phyloP scores from a whole-genome alignment of 306 rosid genomes.

The Crataegus laevigata region DNA sequence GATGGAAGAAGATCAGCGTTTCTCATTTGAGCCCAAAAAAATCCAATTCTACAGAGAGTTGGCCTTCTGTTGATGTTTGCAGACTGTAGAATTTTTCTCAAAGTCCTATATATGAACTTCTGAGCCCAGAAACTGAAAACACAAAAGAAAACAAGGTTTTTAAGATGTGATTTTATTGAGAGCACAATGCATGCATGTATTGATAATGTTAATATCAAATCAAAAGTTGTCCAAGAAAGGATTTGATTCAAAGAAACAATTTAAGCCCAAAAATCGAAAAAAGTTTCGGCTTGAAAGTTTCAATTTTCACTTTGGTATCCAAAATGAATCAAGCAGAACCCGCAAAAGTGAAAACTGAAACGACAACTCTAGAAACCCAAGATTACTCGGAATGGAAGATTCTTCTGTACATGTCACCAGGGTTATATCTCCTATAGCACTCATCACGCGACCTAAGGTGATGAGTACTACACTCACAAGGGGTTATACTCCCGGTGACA shows the following conservation, averaged over 20 bases:
- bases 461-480: neutral
- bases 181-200: conserved; percentile 2
- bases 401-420: too few relatives aligned
- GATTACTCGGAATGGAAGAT: neutral
- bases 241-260: neutral
- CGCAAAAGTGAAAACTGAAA: neutral
- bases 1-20: conserved; percentile 39
- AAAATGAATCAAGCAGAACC: neutral
- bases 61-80: neutral
- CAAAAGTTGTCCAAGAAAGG: neutral
- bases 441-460: too few relatives aligned
- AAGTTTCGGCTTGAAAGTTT: neutral
- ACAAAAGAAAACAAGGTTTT: neutral
- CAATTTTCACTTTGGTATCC: neutral
- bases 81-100: neutral
- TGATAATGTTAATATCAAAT: neutral
- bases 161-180: neutral
- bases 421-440: neutral
- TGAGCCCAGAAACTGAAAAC: neutral
- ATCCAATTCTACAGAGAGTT: neutral
- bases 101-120: neutral
- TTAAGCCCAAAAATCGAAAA: neutral
- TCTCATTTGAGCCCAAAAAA: conserved; percentile 21
- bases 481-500: neutral
- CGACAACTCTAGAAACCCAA: neutral